Conservation (phyloP, 2,329 filamentous ascomycete genomes). For the Fonsecaea pedrosoi region DNA sequence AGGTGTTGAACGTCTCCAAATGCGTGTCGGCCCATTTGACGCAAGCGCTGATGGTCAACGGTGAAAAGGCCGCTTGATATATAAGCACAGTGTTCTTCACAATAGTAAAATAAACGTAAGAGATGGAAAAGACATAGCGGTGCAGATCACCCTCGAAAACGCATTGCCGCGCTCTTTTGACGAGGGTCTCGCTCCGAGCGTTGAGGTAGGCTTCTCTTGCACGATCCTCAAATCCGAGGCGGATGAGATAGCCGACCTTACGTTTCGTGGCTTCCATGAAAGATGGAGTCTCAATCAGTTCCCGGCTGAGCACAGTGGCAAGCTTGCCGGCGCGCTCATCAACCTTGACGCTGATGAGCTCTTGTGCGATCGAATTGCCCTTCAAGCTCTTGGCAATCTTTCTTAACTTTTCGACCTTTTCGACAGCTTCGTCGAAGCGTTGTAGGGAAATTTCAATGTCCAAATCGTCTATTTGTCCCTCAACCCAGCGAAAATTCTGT, state of each 20-base stretch:
- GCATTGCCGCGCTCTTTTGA: slow-evolving; percentile 84
- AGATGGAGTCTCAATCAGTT: slow-evolving; percentile 77
- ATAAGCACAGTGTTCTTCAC: slow-evolving; percentile 92
- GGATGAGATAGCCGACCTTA: slow-evolving; percentile 82
- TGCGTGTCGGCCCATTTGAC: slow-evolving; percentile 99
- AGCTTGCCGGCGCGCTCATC: slow-evolving; percentile 82
- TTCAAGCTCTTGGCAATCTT: slow-evolving; percentile 79
- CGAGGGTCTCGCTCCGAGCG: slow-evolving; percentile 77
- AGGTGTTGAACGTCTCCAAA: slow-evolving; percentile 85
- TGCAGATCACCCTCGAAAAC: slow-evolving; percentile 94
- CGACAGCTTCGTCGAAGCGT: slow-evolving; percentile 82
- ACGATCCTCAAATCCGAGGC: slow-evolving; percentile 87
- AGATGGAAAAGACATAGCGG: slow-evolving; percentile 92
- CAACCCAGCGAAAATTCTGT: slow-evolving; percentile 94
- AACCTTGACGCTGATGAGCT: slow-evolving; percentile 90
- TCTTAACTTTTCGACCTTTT: slow-evolving; percentile 82
- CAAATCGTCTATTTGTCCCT: slow-evolving; percentile 91
- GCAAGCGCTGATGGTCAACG: slow-evolving; percentile 87
- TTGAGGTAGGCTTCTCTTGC: slow-evolving; percentile 86
- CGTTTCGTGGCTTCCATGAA: slow-evolving; percentile 78
- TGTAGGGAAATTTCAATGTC: slow-evolving; percentile 96
- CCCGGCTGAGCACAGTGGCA: slow-evolving; percentile 75
- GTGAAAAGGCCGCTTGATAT: slow-evolving; percentile 85
- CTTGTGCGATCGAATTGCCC: slow-evolving; percentile 84
- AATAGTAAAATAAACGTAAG: slow-evolving; percentile 92